phyloP scores from a whole-genome alignment of 768 basidiomycete genomes.

The Auriscalpium vulgare region DNA sequence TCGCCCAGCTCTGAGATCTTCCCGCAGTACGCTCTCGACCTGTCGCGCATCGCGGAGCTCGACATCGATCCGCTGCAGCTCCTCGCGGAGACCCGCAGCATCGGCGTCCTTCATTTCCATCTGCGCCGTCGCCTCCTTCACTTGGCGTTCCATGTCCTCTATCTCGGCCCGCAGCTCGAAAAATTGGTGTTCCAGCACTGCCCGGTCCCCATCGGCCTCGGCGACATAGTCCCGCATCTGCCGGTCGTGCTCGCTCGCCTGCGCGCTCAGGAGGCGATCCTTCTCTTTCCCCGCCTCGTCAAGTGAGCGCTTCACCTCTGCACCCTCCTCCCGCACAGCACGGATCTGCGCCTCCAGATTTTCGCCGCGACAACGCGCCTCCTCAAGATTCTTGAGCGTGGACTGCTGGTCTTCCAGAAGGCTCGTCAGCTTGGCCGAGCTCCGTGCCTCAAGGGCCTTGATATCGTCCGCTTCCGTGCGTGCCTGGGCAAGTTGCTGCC shows the following conservation, averaged over 20 bases:
- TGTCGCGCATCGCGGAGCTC: constrained; percentile 63
- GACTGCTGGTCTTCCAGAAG: constrained; percentile 73
- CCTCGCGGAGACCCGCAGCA: constrained; percentile 60
- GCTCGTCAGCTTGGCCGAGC: constrained; percentile 51
- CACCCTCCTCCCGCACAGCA: constrained; percentile 62
- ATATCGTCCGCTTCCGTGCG: constrained; percentile 59
- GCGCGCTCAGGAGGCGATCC: constrained; percentile 63
- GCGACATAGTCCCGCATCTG: constrained; percentile 80
- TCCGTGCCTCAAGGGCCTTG: constrained; percentile 56
- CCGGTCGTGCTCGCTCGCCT: constrained; percentile 62
- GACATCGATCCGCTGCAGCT: constrained; percentile 61
- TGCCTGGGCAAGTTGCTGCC: constrained; percentile 56
- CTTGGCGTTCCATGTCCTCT: constrained; percentile 51
- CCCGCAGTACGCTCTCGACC: constrained; percentile 60
- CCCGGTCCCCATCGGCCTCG: constrained; percentile 90
- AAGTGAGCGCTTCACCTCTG: constrained; percentile 59
- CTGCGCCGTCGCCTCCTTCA: constrained; percentile 55
- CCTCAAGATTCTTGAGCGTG: constrained; percentile 63
- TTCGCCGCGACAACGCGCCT: constrained; percentile 65
- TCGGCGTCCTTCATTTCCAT: constrained; percentile 61
- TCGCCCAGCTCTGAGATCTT: constrained; percentile 65
- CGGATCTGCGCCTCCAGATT: constrained; percentile 71
- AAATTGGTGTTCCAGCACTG: constrained; percentile 85
- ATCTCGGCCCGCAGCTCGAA: constrained; percentile 59
- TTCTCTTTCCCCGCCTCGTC: constrained; percentile 68